Evolutionary conservation across 192 early-diverging fungal genomes (phyloP).

Genomic region (Glomus cerebriforme): DNA sequence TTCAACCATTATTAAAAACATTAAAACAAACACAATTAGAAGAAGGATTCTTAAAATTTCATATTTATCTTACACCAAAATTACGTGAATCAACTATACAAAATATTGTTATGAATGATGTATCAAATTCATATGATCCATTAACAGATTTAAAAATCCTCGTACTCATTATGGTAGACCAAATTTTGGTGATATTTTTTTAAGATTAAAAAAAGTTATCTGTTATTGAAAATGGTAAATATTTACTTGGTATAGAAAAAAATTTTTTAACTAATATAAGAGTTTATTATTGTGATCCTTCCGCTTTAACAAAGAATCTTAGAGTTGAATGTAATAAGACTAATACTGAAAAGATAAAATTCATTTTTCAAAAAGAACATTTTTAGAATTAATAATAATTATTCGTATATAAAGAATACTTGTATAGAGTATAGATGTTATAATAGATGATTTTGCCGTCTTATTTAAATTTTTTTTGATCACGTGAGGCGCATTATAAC

Average conservation of each 20-base stretch:
- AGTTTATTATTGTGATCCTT: slow-evolving; percentile 85
- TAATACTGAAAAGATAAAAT: slow-evolving; percentile 51
- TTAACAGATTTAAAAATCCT: slow-evolving; percentile 67
- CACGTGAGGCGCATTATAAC: too few species aligned
- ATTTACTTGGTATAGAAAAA: slow-evolving; percentile 47
- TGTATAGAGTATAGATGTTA: too few species aligned
- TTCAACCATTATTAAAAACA: slow-evolving; percentile 62
- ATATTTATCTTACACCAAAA: slow-evolving; percentile 66
- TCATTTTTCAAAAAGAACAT: slow-evolving; percentile 70
- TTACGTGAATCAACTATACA: slow-evolving; percentile 60
- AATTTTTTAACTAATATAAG: slow-evolving; percentile 63
- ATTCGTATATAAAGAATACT: too few species aligned
- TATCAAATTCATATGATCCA: slow-evolving; percentile 56
- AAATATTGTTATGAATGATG: slow-evolving; percentile 60
- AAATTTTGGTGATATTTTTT: slow-evolving; percentile 71
- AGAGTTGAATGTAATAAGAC: slow-evolving; percentile 46
- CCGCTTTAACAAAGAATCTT: slow-evolving; percentile 61
- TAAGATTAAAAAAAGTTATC: slow-evolving; percentile 48
- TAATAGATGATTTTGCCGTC: too few species aligned
- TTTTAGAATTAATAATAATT: slow-evolving; percentile 45
- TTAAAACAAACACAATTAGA: slow-evolving; percentile 59
- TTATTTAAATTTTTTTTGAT: too few species aligned
- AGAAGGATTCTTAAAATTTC: slow-evolving; percentile 62
- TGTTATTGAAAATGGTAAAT: slow-evolving; percentile 40
- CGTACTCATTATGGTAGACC: slow-evolving; percentile 80